Evolutionary conservation across 768 basidiomycete species (phyloP).

Genomic region (Kockovaella imperatae): DNA sequence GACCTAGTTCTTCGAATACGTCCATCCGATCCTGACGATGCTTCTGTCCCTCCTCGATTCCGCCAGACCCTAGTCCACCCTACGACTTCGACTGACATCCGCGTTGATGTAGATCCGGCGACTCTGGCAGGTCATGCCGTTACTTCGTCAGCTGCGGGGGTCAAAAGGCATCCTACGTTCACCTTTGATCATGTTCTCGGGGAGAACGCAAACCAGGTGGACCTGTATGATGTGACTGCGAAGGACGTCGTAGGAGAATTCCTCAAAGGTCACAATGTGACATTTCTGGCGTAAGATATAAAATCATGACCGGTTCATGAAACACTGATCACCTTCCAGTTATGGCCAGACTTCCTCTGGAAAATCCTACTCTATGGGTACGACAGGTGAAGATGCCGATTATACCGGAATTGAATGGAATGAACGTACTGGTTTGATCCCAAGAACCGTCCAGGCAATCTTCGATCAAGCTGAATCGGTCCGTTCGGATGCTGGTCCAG

Average conservation of each 20-base stretch:
- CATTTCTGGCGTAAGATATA: conserved; percentile 68
- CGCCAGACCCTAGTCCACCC: conserved; percentile 82
- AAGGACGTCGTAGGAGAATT: conserved; percentile 51
- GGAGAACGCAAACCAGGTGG: conserved; percentile 74
- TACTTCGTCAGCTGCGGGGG: conserved; percentile 3
- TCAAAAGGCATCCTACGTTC: conserved; percentile 54
- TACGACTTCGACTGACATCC: conserved; percentile 62
- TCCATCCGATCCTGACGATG: conserved; percentile 75
- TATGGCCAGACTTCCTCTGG: conserved; percentile 94
- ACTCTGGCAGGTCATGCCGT: conserved; percentile 22
- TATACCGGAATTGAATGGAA: conserved; percentile 33
- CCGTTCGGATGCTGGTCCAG: conserved; percentile 59
- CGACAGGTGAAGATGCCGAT: conserved; percentile 80
- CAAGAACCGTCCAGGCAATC: conserved; percentile 81
- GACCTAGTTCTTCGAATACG: conserved; percentile 75
- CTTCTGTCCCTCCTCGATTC: conserved; percentile 86
- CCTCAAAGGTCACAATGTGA: conserved; percentile 87
- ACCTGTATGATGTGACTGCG: conserved; percentile 76
- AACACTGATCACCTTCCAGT: conserved; percentile 19
- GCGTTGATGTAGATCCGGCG: conserved; percentile 59
- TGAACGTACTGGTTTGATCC: conserved; percentile 77
- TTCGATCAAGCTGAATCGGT: conserved; percentile 69
- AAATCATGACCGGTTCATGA: not conserved
- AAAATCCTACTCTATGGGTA: conserved; percentile 98
- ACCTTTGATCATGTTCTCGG: conserved; percentile 90